Base-by-base conservation (phyloP, 495 filamentous ascomycete genomes). In the Neohortaea acidophila region DNA sequence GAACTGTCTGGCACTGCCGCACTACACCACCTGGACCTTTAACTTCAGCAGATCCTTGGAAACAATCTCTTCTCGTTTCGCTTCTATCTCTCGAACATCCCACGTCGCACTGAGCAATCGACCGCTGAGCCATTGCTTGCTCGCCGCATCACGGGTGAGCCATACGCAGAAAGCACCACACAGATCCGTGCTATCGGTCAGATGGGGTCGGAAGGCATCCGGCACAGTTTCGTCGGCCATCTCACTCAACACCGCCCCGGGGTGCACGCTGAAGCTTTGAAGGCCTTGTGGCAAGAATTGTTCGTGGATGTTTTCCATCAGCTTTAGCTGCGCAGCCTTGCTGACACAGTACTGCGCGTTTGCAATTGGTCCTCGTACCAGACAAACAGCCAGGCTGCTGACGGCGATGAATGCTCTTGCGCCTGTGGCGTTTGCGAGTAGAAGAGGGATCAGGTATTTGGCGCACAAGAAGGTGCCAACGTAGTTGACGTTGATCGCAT, bases 101-200 rank as follows among this genome's bases (percentile, higher is more conserved):
- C 52, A 57, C n/a, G 33, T 41, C 12, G 40, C 46, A 28, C 30
- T 30, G 2, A 67, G 33, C 53, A 69, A 73, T 40, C 69, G 47
- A 0, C 69, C 70, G 18, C 51, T 56, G 10, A 75, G 21, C 48
- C 45, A 51, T 10, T 36, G 32, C 5, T 19, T 14, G 15, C 10
- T 21, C n/a, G 15, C 30, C 17, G 36, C 24, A 18, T 44, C 19
- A 10, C 41, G 36, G 9, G 39, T 48, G 40, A 40, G 38, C 28
- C 29, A 51, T 8, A 44, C 49, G 20, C 35, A 44, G 29, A 52
- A 55, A 8, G 42, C 46, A 1, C 52, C 52, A 37, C 45, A 49
- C 19, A 55, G 30, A 4, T 45, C 46, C 18, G 41, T 23, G 27
- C 45, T 51, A 34, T 55, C 49, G 2, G 23, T 36, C n/a, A 52